A percentile compares a stretch with the other conserved stretches of the same genome.
phyloP scores from a whole-genome alignment of 139 green algal species.

The Chlorella sp. region DNA sequence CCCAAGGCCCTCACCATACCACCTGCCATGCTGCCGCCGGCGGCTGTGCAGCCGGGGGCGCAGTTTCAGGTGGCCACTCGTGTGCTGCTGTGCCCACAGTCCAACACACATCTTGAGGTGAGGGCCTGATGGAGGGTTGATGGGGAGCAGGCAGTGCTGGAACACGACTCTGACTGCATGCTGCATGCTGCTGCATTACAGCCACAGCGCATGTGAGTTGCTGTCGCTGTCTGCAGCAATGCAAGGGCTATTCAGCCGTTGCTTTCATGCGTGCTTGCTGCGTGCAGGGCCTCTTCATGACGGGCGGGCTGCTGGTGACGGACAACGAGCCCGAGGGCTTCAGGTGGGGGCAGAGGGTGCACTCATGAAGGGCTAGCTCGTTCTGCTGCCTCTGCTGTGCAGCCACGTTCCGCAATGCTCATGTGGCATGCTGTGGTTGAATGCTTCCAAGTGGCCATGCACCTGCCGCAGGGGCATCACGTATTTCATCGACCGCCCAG shows the following conservation, averaged over 20 bases:
- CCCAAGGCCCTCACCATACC: not conserved
- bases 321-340: not conserved
- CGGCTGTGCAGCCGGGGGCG: not conserved
- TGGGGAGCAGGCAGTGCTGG: too few species aligned
- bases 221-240: too few species aligned
- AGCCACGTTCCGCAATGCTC: not conserved
- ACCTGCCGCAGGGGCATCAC: not conserved
- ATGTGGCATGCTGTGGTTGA: too few species aligned
- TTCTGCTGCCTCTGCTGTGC: not conserved
- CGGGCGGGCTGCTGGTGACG: not conserved
- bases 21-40: not conserved
- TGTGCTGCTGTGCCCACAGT: not conserved
- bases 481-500: not conserved
- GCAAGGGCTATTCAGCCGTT: too few species aligned
- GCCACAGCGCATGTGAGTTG: too few species aligned
- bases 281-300: not conserved
- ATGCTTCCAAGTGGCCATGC: not conserved
- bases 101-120: not conserved
- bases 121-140: too few species aligned
- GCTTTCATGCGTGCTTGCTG: not conserved
- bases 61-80: not conserved
- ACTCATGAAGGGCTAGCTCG: too few species aligned
- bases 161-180: too few species aligned
- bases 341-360: not conserved
- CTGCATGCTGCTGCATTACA: too few species aligned